Conservation (phyloP, 768 basidiomycete species). For the Galerina marginata region DNA sequence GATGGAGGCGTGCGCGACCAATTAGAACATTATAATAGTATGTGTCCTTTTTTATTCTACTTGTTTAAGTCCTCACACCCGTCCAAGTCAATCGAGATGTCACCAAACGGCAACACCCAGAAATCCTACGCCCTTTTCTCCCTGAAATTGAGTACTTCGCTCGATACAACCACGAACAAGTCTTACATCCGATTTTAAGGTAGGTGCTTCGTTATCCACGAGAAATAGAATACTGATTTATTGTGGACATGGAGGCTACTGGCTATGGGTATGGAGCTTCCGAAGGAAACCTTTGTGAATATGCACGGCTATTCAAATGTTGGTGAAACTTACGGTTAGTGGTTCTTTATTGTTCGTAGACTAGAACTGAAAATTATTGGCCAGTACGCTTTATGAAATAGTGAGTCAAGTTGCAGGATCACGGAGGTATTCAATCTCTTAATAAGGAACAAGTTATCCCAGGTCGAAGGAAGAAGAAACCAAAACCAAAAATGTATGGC, state of each 20-base stretch:
- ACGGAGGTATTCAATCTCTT: neutral
- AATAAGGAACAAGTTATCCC: slow-evolving; percentile 45
- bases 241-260: slow-evolving; percentile 41
- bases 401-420: slow-evolving; percentile 34
- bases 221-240: neutral
- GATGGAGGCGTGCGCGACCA: slow-evolving; percentile 68
- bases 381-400: slow-evolving; percentile 73
- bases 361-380: neutral
- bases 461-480: slow-evolving; percentile 53
- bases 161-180: slow-evolving; percentile 54
- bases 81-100: slow-evolving; percentile 57
- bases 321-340: slow-evolving; percentile 49
- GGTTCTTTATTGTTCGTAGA: neutral
- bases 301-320: slow-evolving; percentile 47
- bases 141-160: slow-evolving; percentile 58
- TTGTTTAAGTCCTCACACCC: neutral
- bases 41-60: slow-evolving; percentile 16
- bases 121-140: slow-evolving; percentile 52
- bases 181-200: slow-evolving; percentile 56
- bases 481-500: slow-evolving; percentile 59
- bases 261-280: slow-evolving; percentile 57
- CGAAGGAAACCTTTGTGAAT: slow-evolving; percentile 56
- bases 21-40: slow-evolving; percentile 68
- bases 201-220: slow-evolving; percentile 14
- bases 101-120: slow-evolving; percentile 53